Conservation (phyloP, 164 flowering plant genomes). For the Vitis labrusca region DNA sequence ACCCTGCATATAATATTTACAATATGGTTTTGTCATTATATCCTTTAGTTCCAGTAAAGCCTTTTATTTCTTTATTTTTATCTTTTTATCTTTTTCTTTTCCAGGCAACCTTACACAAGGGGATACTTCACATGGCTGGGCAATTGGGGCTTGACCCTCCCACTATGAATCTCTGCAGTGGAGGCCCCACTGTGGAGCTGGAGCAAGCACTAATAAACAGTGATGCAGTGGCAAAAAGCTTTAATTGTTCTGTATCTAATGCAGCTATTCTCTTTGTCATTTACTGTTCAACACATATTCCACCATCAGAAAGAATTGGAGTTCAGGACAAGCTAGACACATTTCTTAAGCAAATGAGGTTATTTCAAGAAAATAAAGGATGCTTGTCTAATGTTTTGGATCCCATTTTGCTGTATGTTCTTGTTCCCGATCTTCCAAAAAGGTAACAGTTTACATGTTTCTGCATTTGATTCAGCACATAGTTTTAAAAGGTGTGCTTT, state of each 20-base stretch:
- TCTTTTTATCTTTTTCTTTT: conserved; percentile 7
- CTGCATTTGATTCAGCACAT: background rate
- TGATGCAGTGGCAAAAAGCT: conserved; percentile 83
- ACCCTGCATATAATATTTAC: background rate
- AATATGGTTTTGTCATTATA: background rate
- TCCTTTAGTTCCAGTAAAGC: background rate
- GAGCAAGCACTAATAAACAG: conserved; percentile 81
- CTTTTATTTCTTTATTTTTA: background rate
- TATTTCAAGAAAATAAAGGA: conserved; percentile 20
- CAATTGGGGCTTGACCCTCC: conserved; percentile 98
- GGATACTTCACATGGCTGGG: conserved; percentile 91
- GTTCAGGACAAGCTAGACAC: conserved; percentile 45
- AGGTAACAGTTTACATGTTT: conserved; percentile 41
- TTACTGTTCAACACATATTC: conserved; percentile 61
- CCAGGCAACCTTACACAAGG: conserved; percentile 89
- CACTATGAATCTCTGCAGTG: conserved; percentile 70
- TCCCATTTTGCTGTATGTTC: conserved; percentile 63
- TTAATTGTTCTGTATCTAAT: conserved; percentile 66
- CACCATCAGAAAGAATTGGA: conserved; percentile 38
- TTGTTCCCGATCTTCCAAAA: conserved; percentile 85
- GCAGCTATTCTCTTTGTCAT: conserved; percentile 67
- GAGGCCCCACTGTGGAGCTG: conserved; percentile 65
- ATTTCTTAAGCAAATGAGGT: conserved; percentile 38
- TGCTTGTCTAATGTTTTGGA: conserved; percentile 22
- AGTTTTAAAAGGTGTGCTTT: too few species aligned